Evolutionary conservation across 257 asterid species (phyloP), one percentile per base, ranked within the genome.

Genomic region (Avicennia marina): DNA sequence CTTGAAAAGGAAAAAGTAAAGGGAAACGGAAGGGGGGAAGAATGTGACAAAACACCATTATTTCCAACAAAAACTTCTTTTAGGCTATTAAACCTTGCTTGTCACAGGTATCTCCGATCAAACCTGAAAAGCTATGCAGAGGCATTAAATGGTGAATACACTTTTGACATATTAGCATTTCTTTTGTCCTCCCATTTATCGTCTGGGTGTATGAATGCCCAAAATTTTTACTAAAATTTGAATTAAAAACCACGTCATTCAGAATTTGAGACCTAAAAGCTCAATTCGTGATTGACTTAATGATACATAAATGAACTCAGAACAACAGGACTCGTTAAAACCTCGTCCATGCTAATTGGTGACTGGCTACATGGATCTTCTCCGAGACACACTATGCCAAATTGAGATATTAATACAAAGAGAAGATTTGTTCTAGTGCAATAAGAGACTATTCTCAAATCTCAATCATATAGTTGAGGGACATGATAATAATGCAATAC

Each of bases 301-400:
- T 18, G 50, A 47, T 12, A 25, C 10, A 49, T 7, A 49, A 49
- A 49, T 25, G 6, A 22, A 49, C 13, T 11, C 10, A 17, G 11
- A 8, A 18, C 27, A 34, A 52, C 60, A 51, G 7, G 4, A 42
- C 26, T 24, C 16, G 16, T 16, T 51, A 53, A 60, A 67, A 43
- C 9, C 51, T 48, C 46, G 44, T 41, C 46, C 42, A 36, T 33
- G 20, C 43, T 53, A 34, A 34, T 26, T 29, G 25, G 40, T 21
- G 20, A 32, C 34, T 11, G 11, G 36, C 39, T 27, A 38, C 19
- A 64, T 7, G 52, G 25, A 55, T 64, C 58, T 24, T 45, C 58
- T 47, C 44, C 56, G 32, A 55, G n/a, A 21, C 27, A 40, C 12
- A 43, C 22, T 18, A 44, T 29, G 27, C 60, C 47, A 45, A 57